Conservation (phyloP, 805 yeast species). For the Metschnikowia picachoensis region DNA sequence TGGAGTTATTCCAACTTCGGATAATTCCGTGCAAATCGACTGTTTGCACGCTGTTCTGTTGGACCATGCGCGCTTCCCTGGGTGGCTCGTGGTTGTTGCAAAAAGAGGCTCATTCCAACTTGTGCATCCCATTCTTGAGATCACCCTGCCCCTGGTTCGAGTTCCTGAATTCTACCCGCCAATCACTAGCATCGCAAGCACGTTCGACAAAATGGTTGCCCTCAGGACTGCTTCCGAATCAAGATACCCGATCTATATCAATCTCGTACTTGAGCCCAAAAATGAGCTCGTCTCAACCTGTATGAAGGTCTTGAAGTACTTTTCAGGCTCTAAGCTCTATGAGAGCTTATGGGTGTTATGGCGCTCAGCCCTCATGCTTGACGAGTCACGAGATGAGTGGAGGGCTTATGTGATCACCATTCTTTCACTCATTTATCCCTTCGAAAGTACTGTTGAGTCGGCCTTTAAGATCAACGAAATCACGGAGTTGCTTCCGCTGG, state of each 20-base stretch:
- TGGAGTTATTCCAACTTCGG: slow-evolving; percentile 28
- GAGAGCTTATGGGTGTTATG: slow-evolving; percentile 61
- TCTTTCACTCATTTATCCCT: slow-evolving; percentile 48
- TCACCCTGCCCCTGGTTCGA: slow-evolving; percentile 32
- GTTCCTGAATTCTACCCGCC: slow-evolving; percentile 18
- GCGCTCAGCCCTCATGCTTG: slow-evolving; percentile 50
- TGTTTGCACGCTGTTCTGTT: slow-evolving; percentile 33
- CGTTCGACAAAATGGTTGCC: slow-evolving; percentile 28
- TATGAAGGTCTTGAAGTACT: slow-evolving; percentile 46
- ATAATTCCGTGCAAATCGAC: slow-evolving; percentile 7
- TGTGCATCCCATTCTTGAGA: slow-evolving; percentile 55
- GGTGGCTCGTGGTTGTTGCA: slow-evolving; percentile 43
- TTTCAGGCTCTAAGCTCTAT: slow-evolving; percentile 55
- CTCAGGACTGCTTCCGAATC: slow-evolving; percentile 17
- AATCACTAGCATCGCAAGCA: slow-evolving; percentile 24
- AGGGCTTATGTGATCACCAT: slow-evolving; percentile 51
- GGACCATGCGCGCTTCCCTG: slow-evolving; percentile 32
- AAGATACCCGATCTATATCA: slow-evolving; percentile 24
- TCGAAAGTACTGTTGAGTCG: slow-evolving; percentile 19
- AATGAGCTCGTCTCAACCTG: slow-evolving; percentile 42
- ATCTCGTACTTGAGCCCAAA: slow-evolving; percentile 43
- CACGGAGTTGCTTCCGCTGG: slow-evolving; percentile 29
- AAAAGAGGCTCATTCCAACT: slow-evolving; percentile 35
- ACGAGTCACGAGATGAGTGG: slow-evolving; percentile 52
- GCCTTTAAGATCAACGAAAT: slow-evolving; percentile 22